These are phyloP conservation scores for Crepidotus variabilis DNA, from an alignment of 768 basidiomycete genomes.

Conservation along the genomic window DNA sequence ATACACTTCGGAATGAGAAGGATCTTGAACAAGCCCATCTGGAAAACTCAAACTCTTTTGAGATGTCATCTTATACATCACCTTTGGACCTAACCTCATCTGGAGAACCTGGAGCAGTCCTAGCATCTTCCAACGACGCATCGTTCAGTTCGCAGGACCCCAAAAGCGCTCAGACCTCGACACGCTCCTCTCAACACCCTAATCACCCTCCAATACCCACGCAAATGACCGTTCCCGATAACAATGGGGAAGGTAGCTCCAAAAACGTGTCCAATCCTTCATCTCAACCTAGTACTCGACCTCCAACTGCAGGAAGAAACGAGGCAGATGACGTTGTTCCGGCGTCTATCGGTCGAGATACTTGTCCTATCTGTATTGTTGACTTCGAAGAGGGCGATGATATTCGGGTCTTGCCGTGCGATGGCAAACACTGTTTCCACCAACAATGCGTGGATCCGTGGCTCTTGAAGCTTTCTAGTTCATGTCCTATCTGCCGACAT, in stretches of 20 bases:
- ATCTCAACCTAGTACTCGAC: background rate
- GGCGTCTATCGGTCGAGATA: slow-evolving; percentile 72
- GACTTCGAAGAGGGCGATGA: slow-evolving; percentile 96
- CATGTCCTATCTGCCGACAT: slow-evolving; percentile 91
- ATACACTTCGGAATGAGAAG: slow-evolving; percentile 11
- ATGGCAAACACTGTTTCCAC: slow-evolving; percentile 89
- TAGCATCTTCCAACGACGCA: background rate
- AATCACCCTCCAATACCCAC: background rate
- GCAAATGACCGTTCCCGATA: background rate
- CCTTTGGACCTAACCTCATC: too few species aligned
- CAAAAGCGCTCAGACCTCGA: background rate
- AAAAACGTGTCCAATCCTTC: background rate
- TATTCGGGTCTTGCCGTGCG: slow-evolving; percentile 85
- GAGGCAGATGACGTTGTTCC: slow-evolving; percentile 44
- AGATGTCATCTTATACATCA: background rate
- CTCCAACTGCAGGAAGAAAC: background rate
- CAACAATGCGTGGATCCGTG: slow-evolving; percentile 89
- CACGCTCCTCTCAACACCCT: background rate
- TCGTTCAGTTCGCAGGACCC: background rate
- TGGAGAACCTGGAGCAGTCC: too few species aligned
- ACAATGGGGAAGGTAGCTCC: background rate
- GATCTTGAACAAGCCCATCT: slow-evolving; percentile 19
- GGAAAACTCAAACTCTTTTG: background rate
- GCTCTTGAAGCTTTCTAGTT: slow-evolving; percentile 85
- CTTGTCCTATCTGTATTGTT: slow-evolving; percentile 92